phyloP scores from a whole-genome alignment of 805 yeast genomes.

The Metschnikowia borealis region DNA sequence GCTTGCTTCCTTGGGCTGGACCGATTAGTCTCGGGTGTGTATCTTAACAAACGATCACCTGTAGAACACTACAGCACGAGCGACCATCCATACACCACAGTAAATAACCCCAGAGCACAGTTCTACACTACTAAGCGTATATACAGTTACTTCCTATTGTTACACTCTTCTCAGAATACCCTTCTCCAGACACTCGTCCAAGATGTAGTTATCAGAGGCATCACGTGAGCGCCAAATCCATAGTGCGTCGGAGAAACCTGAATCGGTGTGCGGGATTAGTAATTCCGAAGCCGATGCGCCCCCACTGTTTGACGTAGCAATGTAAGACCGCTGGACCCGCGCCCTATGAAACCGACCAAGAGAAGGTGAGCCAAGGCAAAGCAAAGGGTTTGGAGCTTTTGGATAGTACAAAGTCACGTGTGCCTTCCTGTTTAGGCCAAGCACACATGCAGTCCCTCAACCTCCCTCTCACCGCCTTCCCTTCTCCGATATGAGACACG shows the following conservation, averaged over 20 bases:
- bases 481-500: background rate
- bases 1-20: slow-evolving; percentile 68
- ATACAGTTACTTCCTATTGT: no score
- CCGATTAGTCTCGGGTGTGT: slow-evolving; percentile 21
- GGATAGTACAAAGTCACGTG: no score
- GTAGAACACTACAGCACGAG: background rate
- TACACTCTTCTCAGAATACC: no score
- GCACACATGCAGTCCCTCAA: background rate
- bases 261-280: background rate
- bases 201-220: no score
- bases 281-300: background rate
- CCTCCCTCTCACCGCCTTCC: background rate
- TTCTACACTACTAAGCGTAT: no score
- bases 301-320: slow-evolving; percentile 2
- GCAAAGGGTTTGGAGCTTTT: no score
- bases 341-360: background rate
- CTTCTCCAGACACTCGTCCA: no score
- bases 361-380: no score
- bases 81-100: no score
- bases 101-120: no score
- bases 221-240: background rate
- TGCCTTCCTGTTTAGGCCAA: no score
- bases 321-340: background rate
- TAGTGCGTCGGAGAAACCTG: background rate
- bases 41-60: background rate